Base-by-base conservation (phyloP, 371 early-diverging fungal genomes). In the Quaeritorhiza haematococci region DNA sequence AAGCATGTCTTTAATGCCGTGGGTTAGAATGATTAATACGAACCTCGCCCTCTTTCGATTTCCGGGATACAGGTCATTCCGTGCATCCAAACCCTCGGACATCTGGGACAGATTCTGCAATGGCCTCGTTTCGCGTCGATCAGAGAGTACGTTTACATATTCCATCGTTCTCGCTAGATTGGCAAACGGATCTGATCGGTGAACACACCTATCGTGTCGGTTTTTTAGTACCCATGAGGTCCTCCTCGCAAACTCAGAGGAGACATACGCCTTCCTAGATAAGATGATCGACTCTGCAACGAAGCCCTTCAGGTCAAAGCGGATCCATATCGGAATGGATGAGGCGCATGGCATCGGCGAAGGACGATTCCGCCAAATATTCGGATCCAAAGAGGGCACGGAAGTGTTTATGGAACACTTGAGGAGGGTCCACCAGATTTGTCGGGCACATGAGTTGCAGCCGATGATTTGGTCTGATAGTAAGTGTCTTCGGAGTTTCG, bases 381-480 rank as follows among this genome's bases (percentile, higher is more conserved):
- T 78, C 68, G 90, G 90, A 19, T 69, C 76, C 44, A 83, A 86
- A 34, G 90, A 90, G 3, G 75, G 82, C n/a, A 78, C 84, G 0
- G 72, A 81, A 23, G 80, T 92, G 2, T 91, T 91, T 69, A 65
- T 86, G 10, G 84, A 88, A 24, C 93, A 92, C 61, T 50, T 92
- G 28, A 75, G 75, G 61, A 75, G 82, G 17, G 87, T 92, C 3
- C 74, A 79, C 34, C 81, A 79, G 19, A 86, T 91, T 13, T 91
- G 92, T 56, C 58, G 66, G 33, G 68, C 67, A 6, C 64, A 72
- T 26, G 86, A 76, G 0, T 57, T 89, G 33, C 66, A 84, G 45
- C 89, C 91, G 2, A 84, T 92, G 83, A 81, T 91, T 42, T 92
- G 93, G 93, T 89, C 90, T 1, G 93, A 92, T 61, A 89, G 85